Evolutionary conservation across 2,329 filamentous ascomycete species (phyloP).

Genomic region (Calonectria fujianensis): DNA sequence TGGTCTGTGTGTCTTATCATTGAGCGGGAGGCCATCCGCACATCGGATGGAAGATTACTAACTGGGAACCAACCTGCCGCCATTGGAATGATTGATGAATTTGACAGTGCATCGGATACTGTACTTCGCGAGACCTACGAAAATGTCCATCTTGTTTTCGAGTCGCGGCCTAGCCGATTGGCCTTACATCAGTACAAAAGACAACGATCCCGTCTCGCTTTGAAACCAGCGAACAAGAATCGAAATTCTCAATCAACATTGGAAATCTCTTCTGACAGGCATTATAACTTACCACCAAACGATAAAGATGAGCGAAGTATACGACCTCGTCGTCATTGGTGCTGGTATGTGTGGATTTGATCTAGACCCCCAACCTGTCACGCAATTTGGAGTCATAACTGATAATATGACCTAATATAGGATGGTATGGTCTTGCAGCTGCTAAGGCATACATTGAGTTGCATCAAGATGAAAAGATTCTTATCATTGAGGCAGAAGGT

Average conservation of each 20-base stretch:
- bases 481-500: slow-evolving; percentile 70
- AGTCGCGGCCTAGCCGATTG: not conserved
- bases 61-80: slow-evolving; percentile 5
- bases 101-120: slow-evolving; percentile 30
- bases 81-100: not conserved
- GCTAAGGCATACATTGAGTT: slow-evolving; percentile 71
- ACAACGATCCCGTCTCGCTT: not conserved
- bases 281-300: not conserved
- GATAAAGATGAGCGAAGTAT: slow-evolving; percentile 23
- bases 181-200: slow-evolving; percentile 7
- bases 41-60: slow-evolving; percentile 11
- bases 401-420: slow-evolving; percentile 47
- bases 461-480: slow-evolving; percentile 66
- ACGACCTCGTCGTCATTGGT: slow-evolving; percentile 34
- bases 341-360: slow-evolving; percentile 24
- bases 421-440: slow-evolving; percentile 70
- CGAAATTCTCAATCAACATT: not conserved
- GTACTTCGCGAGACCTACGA: not conserved
- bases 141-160: not conserved
- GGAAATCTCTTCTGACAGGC: not conserved
- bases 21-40: not conserved
- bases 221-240: not conserved
- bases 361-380: no score
- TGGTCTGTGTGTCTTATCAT: slow-evolving; percentile 27
- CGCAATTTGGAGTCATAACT: not conserved